Base-by-base conservation (phyloP, 2,329 filamentous ascomycete species). In the Hymenoscyphus repandus region DNA sequence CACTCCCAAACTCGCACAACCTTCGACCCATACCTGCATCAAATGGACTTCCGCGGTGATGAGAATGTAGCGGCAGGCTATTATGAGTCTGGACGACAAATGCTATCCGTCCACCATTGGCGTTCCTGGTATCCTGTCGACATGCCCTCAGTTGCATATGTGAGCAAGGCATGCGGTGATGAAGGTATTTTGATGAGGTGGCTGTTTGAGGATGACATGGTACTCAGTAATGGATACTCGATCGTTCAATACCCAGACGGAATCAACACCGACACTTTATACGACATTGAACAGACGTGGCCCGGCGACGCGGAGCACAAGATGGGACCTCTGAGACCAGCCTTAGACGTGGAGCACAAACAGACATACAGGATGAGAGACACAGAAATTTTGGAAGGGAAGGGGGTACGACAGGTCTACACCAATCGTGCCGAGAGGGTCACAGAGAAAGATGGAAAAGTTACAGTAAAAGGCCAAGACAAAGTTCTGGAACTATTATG, bases 271-370 rank as follows among this genome's bases (percentile, higher is more conserved):
- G 27, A 54, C 2, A 53, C 65, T 5, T 54, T 64, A 10, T 59
- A 62, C 17, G 64, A 67, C 17, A 59, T 68, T 15, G 72, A 74
- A 57, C 60, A 68, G 51, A 74, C 72, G 3, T 49, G 71, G 59
- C 42, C 53, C 12, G 60, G 70, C 72, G 50, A 72, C 70, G 50
- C 69, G 67, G 59, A 70, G 57, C 57, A 60, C 2, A 77, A 79
- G 18, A 65, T 82, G 40, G 74, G 73, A 38, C 75, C 77, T 0
- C 70, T 82, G 37, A 75, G 71, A 5, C 66, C 74, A 0, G 66
- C 72, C 2, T 77, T 82, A 50, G 66, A 70, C 12, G 69, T 75
- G 3, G 75, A 74, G 1, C 68, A 74, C 20, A 62, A 82, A 50
- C 80, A 79, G 51, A 71, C 38, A 0, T 53, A 51, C 30, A 45